Evolutionary conservation across 345 rosid genomes (phyloP).

Genomic region (Salix brachista): DNA sequence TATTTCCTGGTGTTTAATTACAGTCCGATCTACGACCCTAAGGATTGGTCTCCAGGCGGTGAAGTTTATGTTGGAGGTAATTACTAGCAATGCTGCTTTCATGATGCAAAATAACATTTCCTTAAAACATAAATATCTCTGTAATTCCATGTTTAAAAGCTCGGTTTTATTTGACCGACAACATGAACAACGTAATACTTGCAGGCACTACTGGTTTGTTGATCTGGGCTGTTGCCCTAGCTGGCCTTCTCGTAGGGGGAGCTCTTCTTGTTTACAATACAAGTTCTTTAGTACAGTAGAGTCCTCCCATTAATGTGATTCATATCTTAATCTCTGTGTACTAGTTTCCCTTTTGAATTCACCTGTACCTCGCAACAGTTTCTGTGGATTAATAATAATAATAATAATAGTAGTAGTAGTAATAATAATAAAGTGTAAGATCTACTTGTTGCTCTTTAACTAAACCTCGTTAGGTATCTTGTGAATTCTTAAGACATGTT

Average conservation of each 20-base stretch:
- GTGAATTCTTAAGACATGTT: too few species aligned
- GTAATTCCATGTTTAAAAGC: not conserved
- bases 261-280: slow-evolving; percentile 95
- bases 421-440: not conserved
- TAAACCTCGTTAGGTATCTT: not conserved
- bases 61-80: slow-evolving; percentile 81
- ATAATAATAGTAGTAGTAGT: too few species aligned
- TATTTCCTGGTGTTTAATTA: not conserved
- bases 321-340: not conserved
- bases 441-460: not conserved
- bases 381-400: not conserved
- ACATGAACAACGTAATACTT: not conserved
- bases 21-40: slow-evolving; percentile 75
- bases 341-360: not conserved
- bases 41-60: slow-evolving; percentile 73
- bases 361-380: not conserved
- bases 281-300: slow-evolving; percentile 80
- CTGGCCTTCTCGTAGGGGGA: slow-evolving; percentile 79
- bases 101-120: not conserved
- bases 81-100: not conserved
- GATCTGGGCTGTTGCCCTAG: slow-evolving; percentile 87
- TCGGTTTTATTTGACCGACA: not conserved
- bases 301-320: not conserved
- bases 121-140: not conserved
- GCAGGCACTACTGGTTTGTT: slow-evolving; percentile 73